Percentiles rank a stretch among this genome's conserved stretches.
Evolutionary conservation across 1,139 yeast species (phyloP).

Genomic region (Scheffersomyces quercinus): DNA sequence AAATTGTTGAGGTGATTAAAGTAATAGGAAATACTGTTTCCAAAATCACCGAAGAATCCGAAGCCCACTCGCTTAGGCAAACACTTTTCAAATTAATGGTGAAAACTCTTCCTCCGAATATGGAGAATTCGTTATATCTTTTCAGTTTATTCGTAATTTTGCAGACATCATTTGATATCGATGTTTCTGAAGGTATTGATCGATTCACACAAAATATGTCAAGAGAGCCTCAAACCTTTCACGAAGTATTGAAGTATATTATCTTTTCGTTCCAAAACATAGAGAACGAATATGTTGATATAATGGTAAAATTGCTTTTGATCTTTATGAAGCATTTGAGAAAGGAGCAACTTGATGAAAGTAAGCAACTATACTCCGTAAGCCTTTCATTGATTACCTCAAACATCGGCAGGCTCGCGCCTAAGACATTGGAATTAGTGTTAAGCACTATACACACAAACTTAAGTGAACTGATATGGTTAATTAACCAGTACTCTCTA

Average conservation of each 20-base stretch:
- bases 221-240: background rate
- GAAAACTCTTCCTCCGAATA: background rate
- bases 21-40: background rate
- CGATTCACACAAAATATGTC: too few relatives aligned
- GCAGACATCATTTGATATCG: background rate
- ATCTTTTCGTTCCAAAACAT: constrained; percentile 1
- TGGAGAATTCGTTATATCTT: background rate
- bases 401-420: constrained; percentile 5
- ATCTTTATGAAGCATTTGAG: constrained; percentile 1
- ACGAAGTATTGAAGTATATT: constrained; percentile 7
- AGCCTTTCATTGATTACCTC: constrained; percentile 9
- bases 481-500: constrained; percentile 65
- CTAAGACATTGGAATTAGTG: constrained; percentile 8
- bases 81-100: background rate
- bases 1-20: background rate
- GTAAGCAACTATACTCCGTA: constrained; percentile 12
- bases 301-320: background rate
- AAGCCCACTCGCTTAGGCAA: background rate
- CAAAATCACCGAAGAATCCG: background rate
- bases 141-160: background rate
- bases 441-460: constrained; percentile 32
- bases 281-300: background rate
- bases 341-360: constrained; percentile 7
- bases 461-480: constrained; percentile 55
- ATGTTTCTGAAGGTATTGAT: background rate